These are phyloP conservation scores for Fusarium hostae DNA, from an alignment of 2,329 filamentous ascomycete genomes.

Conservation along the genomic window DNA sequence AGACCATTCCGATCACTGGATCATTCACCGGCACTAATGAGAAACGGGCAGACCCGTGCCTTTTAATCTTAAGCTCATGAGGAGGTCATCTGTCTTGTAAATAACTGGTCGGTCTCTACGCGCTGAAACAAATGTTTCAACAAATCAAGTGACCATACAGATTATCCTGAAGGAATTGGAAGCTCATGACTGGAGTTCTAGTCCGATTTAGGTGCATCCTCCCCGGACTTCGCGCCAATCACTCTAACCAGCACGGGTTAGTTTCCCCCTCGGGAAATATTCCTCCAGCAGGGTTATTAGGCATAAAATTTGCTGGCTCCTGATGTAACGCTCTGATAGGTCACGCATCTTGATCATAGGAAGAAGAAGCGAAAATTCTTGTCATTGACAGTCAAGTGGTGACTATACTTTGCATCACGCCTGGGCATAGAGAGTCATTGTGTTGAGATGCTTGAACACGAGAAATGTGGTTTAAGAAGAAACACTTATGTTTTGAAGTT, in stretches of 20 bases:
- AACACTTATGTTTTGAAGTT: rapidly evolving
- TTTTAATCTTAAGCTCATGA: background rate
- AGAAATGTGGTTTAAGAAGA: rapidly evolving
- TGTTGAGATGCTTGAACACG: background rate
- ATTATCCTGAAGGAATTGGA: background rate
- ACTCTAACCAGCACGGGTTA: constrained; percentile 1
- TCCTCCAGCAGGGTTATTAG: background rate
- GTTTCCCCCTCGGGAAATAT: background rate
- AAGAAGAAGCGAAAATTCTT: background rate
- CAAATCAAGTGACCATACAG: background rate
- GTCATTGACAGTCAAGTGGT: background rate
- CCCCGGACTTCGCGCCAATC: background rate
- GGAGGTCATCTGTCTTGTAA: background rate
- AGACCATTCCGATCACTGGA: too few relatives aligned
- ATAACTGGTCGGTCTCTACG: background rate
- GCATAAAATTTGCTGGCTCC: background rate
- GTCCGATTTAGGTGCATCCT: background rate
- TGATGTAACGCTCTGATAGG: constrained; percentile 16
- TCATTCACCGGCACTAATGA: background rate
- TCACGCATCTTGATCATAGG: constrained; percentile 7
- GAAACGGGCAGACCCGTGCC: background rate
- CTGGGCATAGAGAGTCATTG: background rate
- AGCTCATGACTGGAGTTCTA: background rate
- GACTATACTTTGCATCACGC: background rate
- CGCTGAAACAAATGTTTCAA: background rate